A percentile compares a stretch with the other conserved stretches of the same genome.
Conservation (phyloP, 2,329 filamentous ascomycete species). For the Penicillium janthinellum region DNA sequence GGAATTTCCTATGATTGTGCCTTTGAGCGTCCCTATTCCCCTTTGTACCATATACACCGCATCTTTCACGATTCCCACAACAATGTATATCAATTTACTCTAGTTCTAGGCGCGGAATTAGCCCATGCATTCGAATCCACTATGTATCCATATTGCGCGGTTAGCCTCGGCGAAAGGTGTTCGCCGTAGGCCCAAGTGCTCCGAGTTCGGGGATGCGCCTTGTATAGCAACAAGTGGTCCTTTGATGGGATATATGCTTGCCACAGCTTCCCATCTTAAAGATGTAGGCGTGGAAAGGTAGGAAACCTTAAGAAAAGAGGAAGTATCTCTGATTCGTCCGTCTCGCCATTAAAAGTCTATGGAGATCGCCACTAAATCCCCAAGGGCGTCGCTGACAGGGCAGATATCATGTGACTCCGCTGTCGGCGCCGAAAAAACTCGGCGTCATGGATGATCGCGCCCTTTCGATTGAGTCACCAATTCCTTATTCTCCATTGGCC, state of each 20-base stretch:
- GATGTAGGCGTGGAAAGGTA: not conserved
- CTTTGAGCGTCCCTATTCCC: not conserved
- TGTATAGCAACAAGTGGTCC: not conserved
- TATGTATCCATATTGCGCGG: slow-evolving; percentile 11
- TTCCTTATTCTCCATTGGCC: slow-evolving; percentile 25
- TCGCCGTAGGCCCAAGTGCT: slow-evolving; percentile 9
- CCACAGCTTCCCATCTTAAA: not conserved
- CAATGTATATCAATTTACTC: not conserved
- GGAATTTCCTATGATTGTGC: slow-evolving; percentile 36
- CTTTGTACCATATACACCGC: slow-evolving; percentile 15
- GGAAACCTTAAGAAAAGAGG: not conserved
- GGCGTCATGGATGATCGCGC: slow-evolving; percentile 24
- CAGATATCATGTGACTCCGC: slow-evolving; percentile 27
- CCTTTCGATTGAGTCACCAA: slow-evolving; percentile 26
- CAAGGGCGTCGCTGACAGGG: not conserved
- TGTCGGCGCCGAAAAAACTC: slow-evolving; percentile 29
- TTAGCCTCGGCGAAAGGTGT: slow-evolving; percentile 14
- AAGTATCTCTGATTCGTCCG: not conserved
- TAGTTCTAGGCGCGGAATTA: not conserved
- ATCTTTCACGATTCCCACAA: not conserved
- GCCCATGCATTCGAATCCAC: slow-evolving; percentile 1
- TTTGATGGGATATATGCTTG: not conserved
- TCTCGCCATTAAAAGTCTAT: not conserved
- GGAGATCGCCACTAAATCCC: not conserved
- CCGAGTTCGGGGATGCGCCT: slow-evolving; percentile 18